Evolutionary conservation across 2,329 filamentous ascomycete species (phyloP).

Genomic region (Fusarium hostae): DNA sequence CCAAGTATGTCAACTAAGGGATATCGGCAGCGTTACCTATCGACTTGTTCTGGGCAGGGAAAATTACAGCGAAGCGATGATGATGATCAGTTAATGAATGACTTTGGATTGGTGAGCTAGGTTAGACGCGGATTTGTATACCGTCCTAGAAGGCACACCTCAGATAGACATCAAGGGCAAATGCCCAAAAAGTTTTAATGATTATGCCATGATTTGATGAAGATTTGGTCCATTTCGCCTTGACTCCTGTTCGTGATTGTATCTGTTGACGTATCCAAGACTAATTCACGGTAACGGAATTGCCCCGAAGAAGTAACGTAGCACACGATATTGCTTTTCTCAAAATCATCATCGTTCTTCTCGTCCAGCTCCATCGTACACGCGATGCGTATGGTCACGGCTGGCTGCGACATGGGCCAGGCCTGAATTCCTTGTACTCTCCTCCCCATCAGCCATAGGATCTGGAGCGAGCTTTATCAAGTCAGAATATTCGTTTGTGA

Average conservation of each 20-base stretch:
- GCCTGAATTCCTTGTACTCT: too few species aligned
- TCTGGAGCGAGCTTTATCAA: too few species aligned
- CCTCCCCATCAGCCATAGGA: too few species aligned
- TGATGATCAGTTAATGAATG: slow-evolving; percentile 27
- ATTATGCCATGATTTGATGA: slow-evolving; percentile 30
- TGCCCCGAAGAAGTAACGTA: background rate
- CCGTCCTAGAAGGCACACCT: slow-evolving; percentile 11
- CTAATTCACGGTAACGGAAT: too few species aligned
- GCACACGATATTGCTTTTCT: too few species aligned
- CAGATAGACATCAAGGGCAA: slow-evolving; percentile 22
- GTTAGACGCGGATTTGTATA: background rate
- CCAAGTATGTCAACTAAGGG: slow-evolving; percentile 57
- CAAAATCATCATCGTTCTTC: too few species aligned
- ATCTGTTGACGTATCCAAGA: too few species aligned
- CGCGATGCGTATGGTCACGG: too few species aligned
- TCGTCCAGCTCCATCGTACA: too few species aligned
- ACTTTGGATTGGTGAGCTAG: slow-evolving; percentile 5
- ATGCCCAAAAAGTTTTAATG: slow-evolving; percentile 33
- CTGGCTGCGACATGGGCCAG: too few species aligned
- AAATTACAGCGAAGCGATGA: slow-evolving; percentile 20
- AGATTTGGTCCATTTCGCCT: too few species aligned
- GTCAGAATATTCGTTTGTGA: too few species aligned
- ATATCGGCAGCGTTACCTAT: background rate
- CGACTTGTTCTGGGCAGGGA: background rate
- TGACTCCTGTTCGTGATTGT: background rate